These are phyloP conservation scores for Dryas octopetala DNA, from an alignment of 306 rosid species.

Conservation along the genomic window DNA sequence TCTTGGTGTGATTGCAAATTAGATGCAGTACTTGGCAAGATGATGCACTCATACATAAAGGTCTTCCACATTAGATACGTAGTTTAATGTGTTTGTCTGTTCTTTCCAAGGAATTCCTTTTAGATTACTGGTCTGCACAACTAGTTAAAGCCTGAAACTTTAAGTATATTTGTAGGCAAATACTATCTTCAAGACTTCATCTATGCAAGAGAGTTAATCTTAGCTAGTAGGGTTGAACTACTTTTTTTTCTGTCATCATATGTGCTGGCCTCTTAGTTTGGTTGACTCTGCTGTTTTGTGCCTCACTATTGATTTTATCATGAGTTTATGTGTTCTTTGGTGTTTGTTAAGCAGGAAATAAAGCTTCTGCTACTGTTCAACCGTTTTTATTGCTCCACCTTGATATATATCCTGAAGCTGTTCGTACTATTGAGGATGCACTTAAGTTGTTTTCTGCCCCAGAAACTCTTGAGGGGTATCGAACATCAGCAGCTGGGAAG, in stretches of 20 bases:
- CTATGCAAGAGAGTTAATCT: background rate
- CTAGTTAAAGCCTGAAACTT: too few relatives aligned
- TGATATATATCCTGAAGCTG: conserved; percentile 78
- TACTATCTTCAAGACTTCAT: background rate
- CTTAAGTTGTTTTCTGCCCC: conserved; percentile 81
- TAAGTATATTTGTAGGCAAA: background rate
- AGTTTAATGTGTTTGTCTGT: background rate
- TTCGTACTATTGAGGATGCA: conserved; percentile 80
- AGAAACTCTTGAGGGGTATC: conserved; percentile 90
- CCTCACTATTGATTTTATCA: background rate
- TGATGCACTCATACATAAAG: background rate
- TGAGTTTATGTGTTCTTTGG: conserved; percentile 9
- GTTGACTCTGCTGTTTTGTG: background rate
- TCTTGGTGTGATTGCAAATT: background rate
- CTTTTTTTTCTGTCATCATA: background rate
- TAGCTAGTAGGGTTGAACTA: background rate
- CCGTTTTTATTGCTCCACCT: conserved; percentile 88
- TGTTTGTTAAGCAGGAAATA: conserved; percentile 46
- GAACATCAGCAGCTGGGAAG: conserved; percentile 74
- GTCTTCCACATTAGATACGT: background rate
- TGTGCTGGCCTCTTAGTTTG: background rate
- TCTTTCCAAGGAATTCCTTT: background rate
- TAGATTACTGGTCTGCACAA: too few relatives aligned
- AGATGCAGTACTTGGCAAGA: background rate
- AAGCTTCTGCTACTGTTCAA: conserved; percentile 72